Base-by-base conservation (phyloP, 1,284 basidiomycete species). In the Microbotryum silenes-acaulis region DNA sequence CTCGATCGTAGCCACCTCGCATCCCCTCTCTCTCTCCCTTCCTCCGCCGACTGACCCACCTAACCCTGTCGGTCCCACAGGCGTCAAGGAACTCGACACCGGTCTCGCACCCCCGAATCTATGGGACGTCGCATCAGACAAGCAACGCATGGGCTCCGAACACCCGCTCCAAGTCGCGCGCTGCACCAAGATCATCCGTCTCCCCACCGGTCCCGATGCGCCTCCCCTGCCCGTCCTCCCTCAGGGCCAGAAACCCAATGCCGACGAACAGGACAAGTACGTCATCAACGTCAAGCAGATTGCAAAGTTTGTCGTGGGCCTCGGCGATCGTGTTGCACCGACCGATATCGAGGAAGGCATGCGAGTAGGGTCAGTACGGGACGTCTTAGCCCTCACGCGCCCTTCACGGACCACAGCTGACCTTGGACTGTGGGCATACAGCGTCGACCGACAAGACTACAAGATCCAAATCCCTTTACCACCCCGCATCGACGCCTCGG, bases 221-320 rank as follows among this genome's bases (percentile, higher is more conserved):
- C 60, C 66, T 23, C 66, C 66, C 14, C 54, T 59, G 3, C 47
- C 37, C 25, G 59, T 67, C 37, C 60, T 61, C 6, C 65, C 63
- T 1, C 54, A 42, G 21, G 70, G 69, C 6, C 54, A 59, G 51
- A 67, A 68, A 59, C 71, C 70, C 31, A 72, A 72, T 56, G 91
- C 91, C 4, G 92, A 96, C 74, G 94, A 97, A 74, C 91, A 92
- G 72, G 93, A 97, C 79, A 93, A 97, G 78, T 98, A 99, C 76
- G 91, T 99, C 71, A 98, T 99, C 78, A 97, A 97, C 76, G 93
- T 99, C 77, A 97, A 97, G 78, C 96, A 99, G 79, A 97, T 98
- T 72, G 96, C 96, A 33, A 99, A 99, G 78, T 98, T 97, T 74
- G 96, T 99, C 18, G 96, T 99, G 46, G 93, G 92, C 10, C 80